Conservation (phyloP, 169 alveolate genomes). For the Eimeria necatrix region DNA sequence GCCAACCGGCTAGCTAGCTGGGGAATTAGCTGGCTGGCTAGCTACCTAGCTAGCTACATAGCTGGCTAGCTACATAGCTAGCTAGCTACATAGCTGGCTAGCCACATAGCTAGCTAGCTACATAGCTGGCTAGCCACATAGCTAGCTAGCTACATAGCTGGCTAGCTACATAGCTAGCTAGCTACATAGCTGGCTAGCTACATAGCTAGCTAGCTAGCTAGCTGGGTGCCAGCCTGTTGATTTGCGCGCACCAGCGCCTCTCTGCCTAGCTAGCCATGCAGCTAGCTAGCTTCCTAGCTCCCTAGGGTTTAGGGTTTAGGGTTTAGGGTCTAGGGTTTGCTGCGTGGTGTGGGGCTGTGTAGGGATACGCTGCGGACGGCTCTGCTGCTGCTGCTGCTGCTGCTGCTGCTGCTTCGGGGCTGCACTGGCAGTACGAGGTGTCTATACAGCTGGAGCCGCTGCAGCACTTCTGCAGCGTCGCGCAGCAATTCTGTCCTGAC, state of each 20-base stretch:
- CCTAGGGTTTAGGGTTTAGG: neutral
- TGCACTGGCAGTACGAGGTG: slow-evolving; percentile 90
- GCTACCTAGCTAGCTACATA: neutral
- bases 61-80: neutral
- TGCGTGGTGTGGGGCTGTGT: too few species aligned
- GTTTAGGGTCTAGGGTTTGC: neutral
- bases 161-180: neutral
- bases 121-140: too few species aligned
- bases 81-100: neutral
- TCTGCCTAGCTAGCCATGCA: neutral
- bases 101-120: neutral
- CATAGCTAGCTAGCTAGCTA: neutral
- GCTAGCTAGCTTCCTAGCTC: too few species aligned
- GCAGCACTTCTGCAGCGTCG: slow-evolving; percentile 86
- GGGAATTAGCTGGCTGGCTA: too few species aligned
- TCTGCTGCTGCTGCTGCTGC: neutral
- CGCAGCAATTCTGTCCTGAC: slow-evolving; percentile 27
- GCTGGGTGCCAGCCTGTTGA: neutral
- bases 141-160: neutral
- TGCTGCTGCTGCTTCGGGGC: slow-evolving; percentile 39
- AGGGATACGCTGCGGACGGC: too few species aligned
- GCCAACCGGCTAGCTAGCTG: too few species aligned
- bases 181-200: too few species aligned
- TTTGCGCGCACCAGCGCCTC: neutral
- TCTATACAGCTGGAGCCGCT: slow-evolving; percentile 91